Evolutionary conservation across 2,329 filamentous ascomycete species (phyloP).

Genomic region (Phaeosphaeriaceae sp.): DNA sequence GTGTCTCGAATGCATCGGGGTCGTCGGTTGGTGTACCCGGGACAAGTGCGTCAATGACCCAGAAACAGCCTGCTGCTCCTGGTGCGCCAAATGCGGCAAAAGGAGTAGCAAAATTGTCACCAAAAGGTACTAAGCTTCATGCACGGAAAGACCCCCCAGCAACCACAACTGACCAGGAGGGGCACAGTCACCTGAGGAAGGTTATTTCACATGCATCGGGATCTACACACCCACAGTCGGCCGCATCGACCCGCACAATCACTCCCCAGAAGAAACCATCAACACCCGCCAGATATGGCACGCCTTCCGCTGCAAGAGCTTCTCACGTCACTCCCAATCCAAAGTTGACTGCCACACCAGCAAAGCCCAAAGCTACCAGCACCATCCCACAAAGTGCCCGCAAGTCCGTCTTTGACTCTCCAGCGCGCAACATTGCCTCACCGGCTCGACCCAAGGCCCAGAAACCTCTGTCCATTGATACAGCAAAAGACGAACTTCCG

Average conservation of each 20-base stretch:
- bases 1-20: not conserved
- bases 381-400: not conserved
- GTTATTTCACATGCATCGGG: not conserved
- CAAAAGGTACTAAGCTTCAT: not conserved
- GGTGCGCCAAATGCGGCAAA: not conserved
- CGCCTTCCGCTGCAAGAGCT: not conserved
- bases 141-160: not conserved
- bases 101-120: not conserved
- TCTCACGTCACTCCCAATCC: not conserved
- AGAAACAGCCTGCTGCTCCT: not conserved
- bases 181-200: not conserved
- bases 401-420: not conserved
- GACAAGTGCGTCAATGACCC: not conserved
- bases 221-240: not conserved
- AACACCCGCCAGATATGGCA: not conserved
- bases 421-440: not conserved
- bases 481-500: not conserved
- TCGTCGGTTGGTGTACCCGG: not conserved
- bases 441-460: not conserved
- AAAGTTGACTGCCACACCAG: not conserved
- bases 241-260: not conserved
- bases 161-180: not conserved
- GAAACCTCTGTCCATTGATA: not conserved
- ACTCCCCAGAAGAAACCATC: not conserved
- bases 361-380: not conserved